Evolutionary conservation across 148 eudicot genomes (phyloP).

Genomic region (Hydrangea macrophylla): DNA sequence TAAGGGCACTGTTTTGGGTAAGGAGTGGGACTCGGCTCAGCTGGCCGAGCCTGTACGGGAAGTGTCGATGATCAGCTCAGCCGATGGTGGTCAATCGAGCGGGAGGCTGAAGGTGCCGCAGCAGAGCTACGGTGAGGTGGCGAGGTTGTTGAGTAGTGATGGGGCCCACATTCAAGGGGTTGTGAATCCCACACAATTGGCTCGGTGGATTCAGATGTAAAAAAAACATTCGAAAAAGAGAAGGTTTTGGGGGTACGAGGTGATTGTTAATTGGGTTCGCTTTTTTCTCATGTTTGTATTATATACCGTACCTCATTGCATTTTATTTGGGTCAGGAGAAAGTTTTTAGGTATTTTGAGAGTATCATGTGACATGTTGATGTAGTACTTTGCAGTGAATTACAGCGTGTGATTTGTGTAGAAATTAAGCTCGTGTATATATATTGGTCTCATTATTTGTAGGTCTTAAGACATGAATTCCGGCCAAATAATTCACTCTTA

Average conservation of each 20-base stretch:
- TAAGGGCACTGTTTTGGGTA: slow-evolving; percentile 62
- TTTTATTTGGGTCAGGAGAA: no score
- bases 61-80: slow-evolving; percentile 15
- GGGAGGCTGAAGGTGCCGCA: slow-evolving; percentile 16
- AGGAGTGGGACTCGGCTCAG: slow-evolving; percentile 62
- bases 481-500: no score
- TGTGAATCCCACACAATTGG: slow-evolving; percentile 69
- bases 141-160: slow-evolving; percentile 44
- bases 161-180: slow-evolving; percentile 65
- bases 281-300: no score
- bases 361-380: no score
- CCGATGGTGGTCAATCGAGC: slow-evolving; percentile 37
- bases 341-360: no score
- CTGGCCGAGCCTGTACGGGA: slow-evolving; percentile 39
- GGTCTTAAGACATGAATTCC: no score
- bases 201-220: slow-evolving; percentile 72
- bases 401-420: no score
- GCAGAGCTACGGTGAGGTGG: slow-evolving; percentile 55
- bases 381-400: no score
- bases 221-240: background rate
- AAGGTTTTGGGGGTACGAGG: background rate
- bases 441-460: no score
- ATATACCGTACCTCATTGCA: no score
- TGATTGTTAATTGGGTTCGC: background rate
- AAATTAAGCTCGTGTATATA: no score